phyloP scores from a whole-genome alignment of 257 asterid genomes.

The Solanum medicagineum region DNA sequence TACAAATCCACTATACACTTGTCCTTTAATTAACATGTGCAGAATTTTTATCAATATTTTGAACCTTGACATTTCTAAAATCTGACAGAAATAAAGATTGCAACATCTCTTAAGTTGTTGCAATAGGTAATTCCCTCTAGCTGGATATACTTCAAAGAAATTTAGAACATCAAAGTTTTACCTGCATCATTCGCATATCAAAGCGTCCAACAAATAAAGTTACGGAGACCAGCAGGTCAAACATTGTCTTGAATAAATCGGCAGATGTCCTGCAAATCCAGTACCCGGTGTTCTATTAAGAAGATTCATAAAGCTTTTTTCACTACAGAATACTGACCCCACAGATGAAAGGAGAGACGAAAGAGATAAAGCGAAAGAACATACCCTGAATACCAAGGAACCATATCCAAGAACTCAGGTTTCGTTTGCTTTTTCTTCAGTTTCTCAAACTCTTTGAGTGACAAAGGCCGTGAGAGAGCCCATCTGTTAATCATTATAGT shows the following conservation, averaged over 20 bases:
- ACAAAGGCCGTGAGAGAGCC: conserved; percentile 97
- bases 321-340: not conserved
- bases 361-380: not conserved
- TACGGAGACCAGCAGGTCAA: conserved; percentile 93
- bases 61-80: not conserved
- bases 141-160: not conserved
- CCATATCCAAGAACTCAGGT: conserved; percentile 97
- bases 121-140: not conserved
- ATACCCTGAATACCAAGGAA: conserved; percentile 99
- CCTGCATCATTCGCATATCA: conserved; percentile 99
- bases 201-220: conserved; percentile 99
- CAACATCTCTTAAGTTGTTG: not conserved
- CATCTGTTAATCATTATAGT: conserved; percentile 40
- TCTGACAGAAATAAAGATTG: not conserved
- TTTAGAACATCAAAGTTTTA: conserved; percentile 6
- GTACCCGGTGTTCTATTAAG: not conserved
- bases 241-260: conserved; percentile 92
- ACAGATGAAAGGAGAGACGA: not conserved
- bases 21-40: not conserved
- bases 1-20: not conserved
- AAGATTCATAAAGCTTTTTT: not conserved
- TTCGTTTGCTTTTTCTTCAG: conserved; percentile 79
- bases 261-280: conserved; percentile 79
- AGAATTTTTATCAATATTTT: not conserved
- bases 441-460: conserved; percentile 74